Evolutionary conservation across 306 rosid species (phyloP).

Genomic region (Vigna radiata): DNA sequence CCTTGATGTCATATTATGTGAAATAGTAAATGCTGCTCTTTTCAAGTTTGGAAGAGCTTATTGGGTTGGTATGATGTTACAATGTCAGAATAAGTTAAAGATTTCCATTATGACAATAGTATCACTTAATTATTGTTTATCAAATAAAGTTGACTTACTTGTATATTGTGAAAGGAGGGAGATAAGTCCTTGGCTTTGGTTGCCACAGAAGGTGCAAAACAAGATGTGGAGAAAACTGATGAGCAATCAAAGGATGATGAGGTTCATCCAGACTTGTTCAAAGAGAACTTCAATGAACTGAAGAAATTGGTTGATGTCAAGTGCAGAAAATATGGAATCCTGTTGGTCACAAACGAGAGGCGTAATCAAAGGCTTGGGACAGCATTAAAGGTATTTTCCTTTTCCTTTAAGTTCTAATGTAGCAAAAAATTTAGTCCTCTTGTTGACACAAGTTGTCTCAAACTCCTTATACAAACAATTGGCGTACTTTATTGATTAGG

Average conservation of each 20-base stretch:
- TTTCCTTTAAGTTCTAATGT: too few relatives aligned
- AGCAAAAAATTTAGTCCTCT: too few relatives aligned
- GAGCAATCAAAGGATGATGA: constrained; percentile 51
- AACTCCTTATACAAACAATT: too few relatives aligned
- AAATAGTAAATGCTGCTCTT: constrained; percentile 20
- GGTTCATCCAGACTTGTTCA: constrained; percentile 61
- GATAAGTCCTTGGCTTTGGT: constrained; percentile 44
- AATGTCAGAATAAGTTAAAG: not conserved
- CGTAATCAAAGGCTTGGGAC: constrained; percentile 80
- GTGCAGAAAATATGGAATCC: constrained; percentile 76
- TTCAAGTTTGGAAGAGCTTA: not conserved
- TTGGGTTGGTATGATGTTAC: constrained; percentile 19
- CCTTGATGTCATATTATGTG: constrained; percentile 4
- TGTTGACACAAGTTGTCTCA: too few relatives aligned
- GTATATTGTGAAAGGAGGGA: constrained; percentile 53
- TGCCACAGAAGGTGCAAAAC: constrained; percentile 51
- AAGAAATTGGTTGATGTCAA: constrained; percentile 91
- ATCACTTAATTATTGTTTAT: constrained; percentile 26
- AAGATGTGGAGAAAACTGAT: constrained; percentile 49
- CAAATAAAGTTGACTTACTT: constrained; percentile 42
- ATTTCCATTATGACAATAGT: constrained; percentile 30
- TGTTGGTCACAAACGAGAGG: constrained; percentile 74
- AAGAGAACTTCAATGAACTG: constrained; percentile 78
- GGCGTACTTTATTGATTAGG: too few relatives aligned
- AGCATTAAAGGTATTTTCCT: constrained; percentile 77